Evolutionary conservation across 805 yeast species (phyloP).

Genomic region (Kregervanrija delftensis): DNA sequence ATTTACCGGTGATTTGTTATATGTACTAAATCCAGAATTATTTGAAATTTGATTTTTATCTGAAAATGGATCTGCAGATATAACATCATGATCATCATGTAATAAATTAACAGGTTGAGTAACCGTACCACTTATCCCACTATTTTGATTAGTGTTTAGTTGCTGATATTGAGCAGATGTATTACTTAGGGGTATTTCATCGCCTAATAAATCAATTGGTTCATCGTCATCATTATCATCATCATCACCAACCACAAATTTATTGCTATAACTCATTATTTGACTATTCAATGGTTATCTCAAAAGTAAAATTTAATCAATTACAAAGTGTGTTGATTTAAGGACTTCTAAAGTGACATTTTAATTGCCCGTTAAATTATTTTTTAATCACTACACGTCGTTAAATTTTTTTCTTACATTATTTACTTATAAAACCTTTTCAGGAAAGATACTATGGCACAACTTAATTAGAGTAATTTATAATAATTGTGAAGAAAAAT

Average conservation of each 20-base stretch:
- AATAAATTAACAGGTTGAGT: not conserved
- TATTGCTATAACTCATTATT: conserved; percentile 8
- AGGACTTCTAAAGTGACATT: too few relatives aligned
- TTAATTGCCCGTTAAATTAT: too few relatives aligned
- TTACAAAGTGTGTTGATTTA: too few relatives aligned
- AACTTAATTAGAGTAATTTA: too few relatives aligned
- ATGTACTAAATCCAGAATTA: not conserved
- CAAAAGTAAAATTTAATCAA: too few relatives aligned
- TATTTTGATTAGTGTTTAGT: not conserved
- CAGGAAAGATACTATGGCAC: too few relatives aligned
- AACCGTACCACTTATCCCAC: not conserved
- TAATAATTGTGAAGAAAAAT: not conserved
- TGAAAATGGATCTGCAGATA: conserved; percentile 10
- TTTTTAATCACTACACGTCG: too few relatives aligned
- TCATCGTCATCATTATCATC: conserved; percentile 10
- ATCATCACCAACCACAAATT: conserved; percentile 12
- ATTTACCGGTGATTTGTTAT: conserved; percentile 1
- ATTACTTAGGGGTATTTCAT: conserved; percentile 2
- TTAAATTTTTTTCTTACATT: too few relatives aligned
- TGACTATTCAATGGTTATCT: too few relatives aligned
- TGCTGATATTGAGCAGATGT: not conserved
- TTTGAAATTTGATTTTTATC: conserved; percentile 3
- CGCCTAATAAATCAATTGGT: conserved; percentile 15
- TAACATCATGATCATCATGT: conserved; percentile 1
- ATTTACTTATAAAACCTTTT: too few relatives aligned